phyloP scores from a whole-genome alignment of 371 early-diverging fungal genomes.

The Syncephalastrum contaminatum region DNA sequence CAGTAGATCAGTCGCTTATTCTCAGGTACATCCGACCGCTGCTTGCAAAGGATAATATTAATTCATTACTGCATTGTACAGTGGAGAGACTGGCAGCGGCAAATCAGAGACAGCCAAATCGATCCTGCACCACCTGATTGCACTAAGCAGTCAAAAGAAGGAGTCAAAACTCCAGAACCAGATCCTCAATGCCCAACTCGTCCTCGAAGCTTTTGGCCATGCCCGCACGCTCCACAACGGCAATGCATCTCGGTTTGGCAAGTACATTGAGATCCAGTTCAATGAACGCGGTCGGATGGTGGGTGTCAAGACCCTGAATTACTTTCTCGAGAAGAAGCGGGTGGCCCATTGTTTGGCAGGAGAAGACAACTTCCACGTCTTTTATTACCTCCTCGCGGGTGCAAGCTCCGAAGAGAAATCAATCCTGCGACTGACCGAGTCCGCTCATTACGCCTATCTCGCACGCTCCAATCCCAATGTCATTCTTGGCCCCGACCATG shows the following conservation, averaged over 20 bases:
- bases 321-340: constrained; percentile 87
- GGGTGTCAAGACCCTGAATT: constrained; percentile 89
- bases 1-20: constrained; percentile 79
- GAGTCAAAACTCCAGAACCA: constrained; percentile 79
- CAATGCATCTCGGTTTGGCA: constrained; percentile 91
- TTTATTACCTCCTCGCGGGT: constrained; percentile 79
- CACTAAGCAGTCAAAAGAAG: constrained; percentile 75
- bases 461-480: constrained; percentile 7
- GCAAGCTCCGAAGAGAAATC: constrained; percentile 36
- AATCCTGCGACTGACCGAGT: constrained; percentile 31
- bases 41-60: too few species aligned
- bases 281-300: constrained; percentile 84
- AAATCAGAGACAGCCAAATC: constrained; percentile 74
- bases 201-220: constrained; percentile 91
- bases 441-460: constrained; percentile 23
- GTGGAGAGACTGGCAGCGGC: constrained; percentile 92
- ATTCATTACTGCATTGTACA: constrained; percentile 24
- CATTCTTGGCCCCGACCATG: constrained; percentile 24
- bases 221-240: constrained; percentile 70
- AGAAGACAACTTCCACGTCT: constrained; percentile 92
- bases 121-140: constrained; percentile 68
- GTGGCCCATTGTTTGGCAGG: constrained; percentile 53
- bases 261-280: constrained; percentile 91
- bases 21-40: constrained; percentile 68
- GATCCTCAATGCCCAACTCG: constrained; percentile 66